These are phyloP conservation scores for Geotrichum australiense DNA, from an alignment of 1,139 yeast species.

Conservation along the genomic window DNA sequence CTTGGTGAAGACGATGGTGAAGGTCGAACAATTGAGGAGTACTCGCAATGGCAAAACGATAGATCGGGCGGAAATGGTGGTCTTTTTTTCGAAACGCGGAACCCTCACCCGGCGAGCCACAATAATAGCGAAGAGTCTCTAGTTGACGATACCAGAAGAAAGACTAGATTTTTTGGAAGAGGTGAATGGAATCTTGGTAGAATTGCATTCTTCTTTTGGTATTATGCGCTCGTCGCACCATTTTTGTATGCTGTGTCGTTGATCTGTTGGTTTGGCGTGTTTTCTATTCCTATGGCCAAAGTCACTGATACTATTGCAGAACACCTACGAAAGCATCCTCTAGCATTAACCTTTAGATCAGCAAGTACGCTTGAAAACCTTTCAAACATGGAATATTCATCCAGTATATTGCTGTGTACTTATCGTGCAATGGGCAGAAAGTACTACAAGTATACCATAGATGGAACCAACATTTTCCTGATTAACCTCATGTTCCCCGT, in stretches of 20 bases:
- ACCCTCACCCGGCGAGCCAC: slow-evolving; percentile 2
- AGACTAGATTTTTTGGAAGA: slow-evolving; percentile 69
- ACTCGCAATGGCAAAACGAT: slow-evolving; percentile 81
- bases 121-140: background rate
- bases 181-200: slow-evolving; percentile 90
- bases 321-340: slow-evolving; percentile 84
- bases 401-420: slow-evolving; percentile 62
- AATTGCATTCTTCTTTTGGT: slow-evolving; percentile 65
- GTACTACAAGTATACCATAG: slow-evolving; percentile 92
- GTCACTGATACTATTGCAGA: slow-evolving; percentile 58
- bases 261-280: slow-evolving; percentile 74
- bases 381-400: slow-evolving; percentile 20
- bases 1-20: slow-evolving; percentile 81
- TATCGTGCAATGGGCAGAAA: slow-evolving; percentile 88
- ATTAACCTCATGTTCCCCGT: slow-evolving; percentile 78
- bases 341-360: slow-evolving; percentile 66
- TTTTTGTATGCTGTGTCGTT: slow-evolving; percentile 49
- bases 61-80: background rate
- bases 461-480: slow-evolving; percentile 90
- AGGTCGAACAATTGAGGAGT: slow-evolving; percentile 79
- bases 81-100: slow-evolving; percentile 4
- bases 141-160: slow-evolving; percentile 6
- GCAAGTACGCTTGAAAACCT: slow-evolving; percentile 40
- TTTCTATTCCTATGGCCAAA: slow-evolving; percentile 91
- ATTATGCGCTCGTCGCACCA: slow-evolving; percentile 67